Base-by-base conservation (phyloP, 768 basidiomycete genomes). In the Strobilomyces confusus region DNA sequence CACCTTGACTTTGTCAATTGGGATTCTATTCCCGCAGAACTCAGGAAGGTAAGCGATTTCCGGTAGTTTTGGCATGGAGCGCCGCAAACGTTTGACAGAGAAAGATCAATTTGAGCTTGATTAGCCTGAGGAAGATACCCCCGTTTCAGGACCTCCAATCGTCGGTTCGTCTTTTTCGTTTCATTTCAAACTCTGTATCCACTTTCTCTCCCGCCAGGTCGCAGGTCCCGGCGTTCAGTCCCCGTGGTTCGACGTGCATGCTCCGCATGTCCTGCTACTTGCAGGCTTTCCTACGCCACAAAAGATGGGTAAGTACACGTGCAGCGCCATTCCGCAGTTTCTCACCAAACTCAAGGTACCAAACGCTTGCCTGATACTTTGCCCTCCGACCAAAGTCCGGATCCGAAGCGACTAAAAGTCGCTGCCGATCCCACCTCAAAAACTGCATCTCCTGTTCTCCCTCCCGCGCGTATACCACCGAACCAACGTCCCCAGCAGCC, bases 1-100 rank as follows among this genome's bases (percentile, higher is more conserved):
- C 59, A 66, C 14, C 63, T 83, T 19, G 84, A 87, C 62, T 63
- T 64, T 15, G 68, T 80, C 12, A 76, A 74, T 6, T 89, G 86
- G 87, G 80, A 83, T 14, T 73, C 76, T 4, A 65, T 89, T 4
- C 81, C 86, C 1, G 30, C 51, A 4, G 87, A 89, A 63, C 61
- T 89, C 25, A 81, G 77, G 51, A 85, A 84, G 73, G 87, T 83
- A 9, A 36, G 72, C 23, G 5, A 46, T 15, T 30, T 17, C 17
- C 22, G 11, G 8, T 14, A 15, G 1, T 34, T 46, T 46, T 46
- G 9, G 2, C 34, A 15, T 41, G 32, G 19, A 44, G n/a, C 19
- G 32, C 6, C 20, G 14, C 44, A 26, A 49, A 29, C 36, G 0
- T 19, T 37, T 52, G 49, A 7, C 51, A 89, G 87, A 74, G 86